Evolutionary conservation across 1,284 basidiomycete species (phyloP), one percentile per base, ranked within the genome.

Genomic region (Fomes fomentarius): DNA sequence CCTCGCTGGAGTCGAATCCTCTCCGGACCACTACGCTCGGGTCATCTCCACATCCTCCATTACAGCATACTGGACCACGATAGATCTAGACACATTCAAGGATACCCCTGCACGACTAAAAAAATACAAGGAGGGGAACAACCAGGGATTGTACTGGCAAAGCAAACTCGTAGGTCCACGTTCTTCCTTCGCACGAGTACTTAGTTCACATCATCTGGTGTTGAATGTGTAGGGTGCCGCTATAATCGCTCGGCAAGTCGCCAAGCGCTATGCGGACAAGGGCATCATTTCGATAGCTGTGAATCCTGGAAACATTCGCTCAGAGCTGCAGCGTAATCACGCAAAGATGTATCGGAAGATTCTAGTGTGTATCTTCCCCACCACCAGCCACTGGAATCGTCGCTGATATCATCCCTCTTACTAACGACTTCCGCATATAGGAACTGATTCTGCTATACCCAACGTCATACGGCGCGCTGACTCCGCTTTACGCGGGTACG

Each of bases 41-140:
- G 65, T 83, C 33, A 66, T 82, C 52, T 67, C 69, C 37, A 73
- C 75, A 4, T 70, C 76, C 0, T 80, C 79, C 1, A 52, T 52
- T 11, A 69, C 51, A 8, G 57, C 75, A 45, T 61, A 66, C 19
- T 15, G 65, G 6, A 67, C 69, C 4, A 59, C 47, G 7, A 26
- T 75, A 25, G 46, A 68, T 39, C 72, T 48, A 43, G 69, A 70
- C 0, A 66, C 68, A 3, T 57, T 75, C 41, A 55, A 49, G 21
- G 71, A 69, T 28, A 63, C 63, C 1, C 62, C 65, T 1, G 62
- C 46, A 24, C 57, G 73, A 3, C 67, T 52, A 53, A 68, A 69
- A 48, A 40, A 68, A 2, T 52, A n/a, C n/a, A n/a, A n/a, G n/a
- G n/a, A n/a, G n/a, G n/a, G n/a, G n/a, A n/a, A n/a, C 56, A 19